Percentiles rank a stretch among this genome's conserved stretches.
Evolutionary conservation across 345 rosid genomes (phyloP).

Genomic region (Camelina hispida): DNA sequence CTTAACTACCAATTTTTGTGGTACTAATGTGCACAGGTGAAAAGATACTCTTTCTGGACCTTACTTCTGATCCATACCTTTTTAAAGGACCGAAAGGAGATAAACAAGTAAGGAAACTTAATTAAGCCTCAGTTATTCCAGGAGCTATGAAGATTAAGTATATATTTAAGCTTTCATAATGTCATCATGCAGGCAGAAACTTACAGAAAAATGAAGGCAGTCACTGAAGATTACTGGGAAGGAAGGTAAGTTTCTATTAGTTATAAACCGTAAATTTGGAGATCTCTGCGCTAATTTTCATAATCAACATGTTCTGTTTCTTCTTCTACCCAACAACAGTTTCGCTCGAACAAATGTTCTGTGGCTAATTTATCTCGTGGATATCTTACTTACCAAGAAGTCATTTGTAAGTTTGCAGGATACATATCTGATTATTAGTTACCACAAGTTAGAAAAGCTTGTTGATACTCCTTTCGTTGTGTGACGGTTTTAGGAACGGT

Average conservation of each 20-base stretch:
- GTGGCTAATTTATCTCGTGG: constrained; percentile 88
- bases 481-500: constrained; percentile 57
- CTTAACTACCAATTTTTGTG: constrained; percentile 3
- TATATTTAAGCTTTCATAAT: constrained; percentile 27
- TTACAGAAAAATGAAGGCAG: constrained; percentile 81
- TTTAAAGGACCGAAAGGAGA: constrained; percentile 94
- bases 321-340: constrained; percentile 52
- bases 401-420: constrained; percentile 71
- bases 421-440: not conserved
- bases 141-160: not conserved
- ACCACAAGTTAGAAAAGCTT: constrained; percentile 3
- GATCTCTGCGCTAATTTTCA: constrained; percentile 1
- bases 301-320: constrained; percentile 28
- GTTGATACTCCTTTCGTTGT: not conserved
- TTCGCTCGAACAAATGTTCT: constrained; percentile 88
- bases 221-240: constrained; percentile 84
- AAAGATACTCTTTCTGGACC: constrained; percentile 84
- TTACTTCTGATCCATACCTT: constrained; percentile 83
- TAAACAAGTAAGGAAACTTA: constrained; percentile 62
- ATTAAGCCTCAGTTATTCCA: not conserved
- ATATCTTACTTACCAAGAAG: constrained; percentile 79
- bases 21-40: constrained; percentile 55
- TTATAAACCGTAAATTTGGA: not conserved
- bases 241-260: constrained; percentile 62
- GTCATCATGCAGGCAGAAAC: constrained; percentile 76